Conservation (phyloP, 2,329 filamentous ascomycete species). For the Emericellopsis atlantica region DNA sequence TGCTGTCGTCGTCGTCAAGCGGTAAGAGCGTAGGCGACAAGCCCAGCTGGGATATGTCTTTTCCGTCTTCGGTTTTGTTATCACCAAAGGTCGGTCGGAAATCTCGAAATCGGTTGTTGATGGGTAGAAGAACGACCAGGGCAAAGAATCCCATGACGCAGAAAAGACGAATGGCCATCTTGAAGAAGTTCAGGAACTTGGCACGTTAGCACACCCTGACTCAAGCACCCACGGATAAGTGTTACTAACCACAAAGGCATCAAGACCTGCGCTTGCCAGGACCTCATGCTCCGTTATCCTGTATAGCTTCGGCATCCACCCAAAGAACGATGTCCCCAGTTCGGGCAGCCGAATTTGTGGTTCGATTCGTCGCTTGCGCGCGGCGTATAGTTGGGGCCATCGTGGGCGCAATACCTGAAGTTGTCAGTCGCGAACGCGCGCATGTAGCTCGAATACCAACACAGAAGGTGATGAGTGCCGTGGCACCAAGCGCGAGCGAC, state of each 20-base stretch:
- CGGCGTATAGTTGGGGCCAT: slow-evolving; percentile 86
- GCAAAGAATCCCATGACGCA: slow-evolving; percentile 71
- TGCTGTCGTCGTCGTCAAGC: slow-evolving; percentile 7
- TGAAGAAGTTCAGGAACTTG: slow-evolving; percentile 83
- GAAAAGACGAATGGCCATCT: slow-evolving; percentile 82
- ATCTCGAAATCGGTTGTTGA: slow-evolving; percentile 55
- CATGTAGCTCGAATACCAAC: slow-evolving; percentile 28
- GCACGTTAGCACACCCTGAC: background rate
- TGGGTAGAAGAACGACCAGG: slow-evolving; percentile 66
- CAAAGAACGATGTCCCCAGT: slow-evolving; percentile 74
- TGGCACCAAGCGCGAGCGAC: slow-evolving; percentile 55
- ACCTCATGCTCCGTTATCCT: slow-evolving; percentile 81
- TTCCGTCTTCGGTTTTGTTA: background rate
- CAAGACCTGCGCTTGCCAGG: slow-evolving; percentile 77
- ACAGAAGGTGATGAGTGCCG: slow-evolving; percentile 66
- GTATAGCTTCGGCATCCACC: slow-evolving; percentile 85
- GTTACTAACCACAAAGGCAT: slow-evolving; percentile 71
- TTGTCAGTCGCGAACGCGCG: background rate
- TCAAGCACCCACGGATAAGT: background rate
- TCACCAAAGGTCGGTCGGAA: slow-evolving; percentile 3
- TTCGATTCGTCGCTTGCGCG: slow-evolving; percentile 65
- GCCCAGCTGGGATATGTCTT: slow-evolving; percentile 2
- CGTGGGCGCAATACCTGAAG: slow-evolving; percentile 67
- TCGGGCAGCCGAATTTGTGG: slow-evolving; percentile 52
- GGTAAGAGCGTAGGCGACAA: slow-evolving; percentile 5